These are phyloP conservation scores for Colletotrichum sp. DNA, from an alignment of 2,329 filamentous ascomycete genomes.

Conservation along the genomic window DNA sequence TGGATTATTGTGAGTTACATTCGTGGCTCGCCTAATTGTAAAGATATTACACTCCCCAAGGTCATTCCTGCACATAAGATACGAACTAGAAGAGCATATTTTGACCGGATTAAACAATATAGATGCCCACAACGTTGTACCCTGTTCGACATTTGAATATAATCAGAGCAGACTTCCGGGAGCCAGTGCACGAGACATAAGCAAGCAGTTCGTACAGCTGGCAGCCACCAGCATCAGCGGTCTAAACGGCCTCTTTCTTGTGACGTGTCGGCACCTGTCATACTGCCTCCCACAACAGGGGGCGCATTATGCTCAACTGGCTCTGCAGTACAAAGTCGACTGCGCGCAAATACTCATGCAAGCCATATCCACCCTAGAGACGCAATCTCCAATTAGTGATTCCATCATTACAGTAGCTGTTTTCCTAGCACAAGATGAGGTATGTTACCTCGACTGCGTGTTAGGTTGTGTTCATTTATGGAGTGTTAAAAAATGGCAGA, in stretches of 20 bases:
- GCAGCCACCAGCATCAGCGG: not conserved
- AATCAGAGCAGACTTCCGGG: not conserved
- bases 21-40: too few species aligned
- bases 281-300: not conserved
- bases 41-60: not conserved
- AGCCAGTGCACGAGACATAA: not conserved
- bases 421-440: not conserved
- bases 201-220: not conserved
- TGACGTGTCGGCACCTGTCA: not conserved
- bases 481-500: not conserved
- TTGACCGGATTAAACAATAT: too few species aligned
- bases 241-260: not conserved
- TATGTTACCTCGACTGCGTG: not conserved
- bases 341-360: not conserved
- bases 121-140: not conserved
- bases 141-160: not conserved
- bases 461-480: not conserved
- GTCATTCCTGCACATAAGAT: not conserved
- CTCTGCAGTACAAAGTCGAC: not conserved
- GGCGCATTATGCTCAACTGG: not conserved
- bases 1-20: not conserved
- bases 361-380: not conserved
- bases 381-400: not conserved
- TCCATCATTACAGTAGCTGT: not conserved
- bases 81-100: too few species aligned